Base-by-base conservation (phyloP, 495 filamentous ascomycete species). In the Neurospora discreta region DNA sequence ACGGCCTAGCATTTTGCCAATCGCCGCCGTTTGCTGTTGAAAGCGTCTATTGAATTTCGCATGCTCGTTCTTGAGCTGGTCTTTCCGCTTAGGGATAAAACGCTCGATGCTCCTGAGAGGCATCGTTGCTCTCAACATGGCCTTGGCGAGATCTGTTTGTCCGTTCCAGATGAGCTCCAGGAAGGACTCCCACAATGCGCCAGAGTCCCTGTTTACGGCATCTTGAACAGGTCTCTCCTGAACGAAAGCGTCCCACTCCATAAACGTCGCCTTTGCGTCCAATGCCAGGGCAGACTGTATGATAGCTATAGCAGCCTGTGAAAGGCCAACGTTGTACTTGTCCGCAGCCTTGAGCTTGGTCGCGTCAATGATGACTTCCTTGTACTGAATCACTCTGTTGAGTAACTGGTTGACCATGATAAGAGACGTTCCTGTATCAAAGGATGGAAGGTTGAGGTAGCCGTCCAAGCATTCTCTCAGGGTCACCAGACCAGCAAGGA, bases 161-260 rank as follows among this genome's bases (percentile, higher is more conserved):
- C 88, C 85, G 41, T 84, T 71, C 75, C 89, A 85, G 40, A 97
- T 86, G 72, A 89, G 86, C 69, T 88, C 85, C 39, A 94, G 82
- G 40, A 93, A 89, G 2, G 87, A 85, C 74, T 93, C 89, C 94
- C 94, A 97, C 39, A 96, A 88, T 2, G 84, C 80, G 3, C 88
- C 82, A 0, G 90, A 91, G 73, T 91, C 87, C 6, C 89, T 87
- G 68, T 85, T 87, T 16, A 89, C 83, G 30, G 89, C 89, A 71
- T 91, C 86, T 44, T 92, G 89, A n/a, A 94, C 84, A 13, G 85
- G 80, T 33, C 83, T 82, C 3, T 85, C 82, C 6, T 82, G 83
- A 6, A 87, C 82, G 69, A 96, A 85, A 16, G 89, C 86, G 68
- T 89, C 86, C 77, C 89, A 91, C 75, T 95, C 92, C 72, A 88